Evolutionary conservation across 2,329 filamentous ascomycete species (phyloP).

Genomic region (Corinectria fuckeliana): DNA sequence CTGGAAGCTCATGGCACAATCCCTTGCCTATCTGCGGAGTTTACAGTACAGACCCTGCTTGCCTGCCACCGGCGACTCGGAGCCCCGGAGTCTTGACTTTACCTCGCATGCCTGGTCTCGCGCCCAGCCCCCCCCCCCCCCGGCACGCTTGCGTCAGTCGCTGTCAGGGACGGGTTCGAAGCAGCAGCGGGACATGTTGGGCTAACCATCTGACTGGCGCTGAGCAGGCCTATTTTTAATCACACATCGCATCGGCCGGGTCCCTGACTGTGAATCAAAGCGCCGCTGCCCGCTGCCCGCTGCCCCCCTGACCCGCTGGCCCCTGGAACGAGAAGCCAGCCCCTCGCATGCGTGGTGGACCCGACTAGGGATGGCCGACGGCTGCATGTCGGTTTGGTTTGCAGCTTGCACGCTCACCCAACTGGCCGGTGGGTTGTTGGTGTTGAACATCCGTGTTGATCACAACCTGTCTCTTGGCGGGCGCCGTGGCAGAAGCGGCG

Average conservation of each 20-base stretch:
- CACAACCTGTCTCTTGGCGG: conserved; percentile 7
- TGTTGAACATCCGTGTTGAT: conserved; percentile 12
- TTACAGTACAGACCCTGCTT: conserved; percentile 10
- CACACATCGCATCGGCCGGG: conserved; percentile 26
- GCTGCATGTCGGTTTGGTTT: conserved; percentile 29
- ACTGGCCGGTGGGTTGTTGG: conserved; percentile 13
- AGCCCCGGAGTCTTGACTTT: neutral
- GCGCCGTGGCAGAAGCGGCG: too few relatives aligned
- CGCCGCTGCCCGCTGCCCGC: conserved; percentile 20
- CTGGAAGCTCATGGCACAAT: conserved; percentile 20
- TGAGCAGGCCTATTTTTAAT: conserved; percentile 40
- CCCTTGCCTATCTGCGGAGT: conserved; percentile 8
- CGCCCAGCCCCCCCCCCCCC: conserved; percentile 18
- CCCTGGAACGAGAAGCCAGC: conserved; percentile 30
- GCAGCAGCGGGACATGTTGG: conserved; percentile 14
- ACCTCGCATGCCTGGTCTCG: neutral
- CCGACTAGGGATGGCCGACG: conserved; percentile 29
- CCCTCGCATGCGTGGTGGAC: conserved; percentile 36
- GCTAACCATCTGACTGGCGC: conserved; percentile 20
- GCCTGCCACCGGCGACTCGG: conserved; percentile 10
- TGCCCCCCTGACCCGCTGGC: conserved; percentile 18
- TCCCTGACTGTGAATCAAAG: conserved; percentile 33
- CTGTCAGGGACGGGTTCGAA: conserved; percentile 33
- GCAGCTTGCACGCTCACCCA: conserved; percentile 15
- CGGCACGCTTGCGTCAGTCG: conserved; percentile 30